Percentiles rank a stretch among this genome's conserved stretches.
Evolutionary conservation across 371 early-diverging fungal genomes (phyloP).

Genomic region (Dinochytrium kinnereticum): DNA sequence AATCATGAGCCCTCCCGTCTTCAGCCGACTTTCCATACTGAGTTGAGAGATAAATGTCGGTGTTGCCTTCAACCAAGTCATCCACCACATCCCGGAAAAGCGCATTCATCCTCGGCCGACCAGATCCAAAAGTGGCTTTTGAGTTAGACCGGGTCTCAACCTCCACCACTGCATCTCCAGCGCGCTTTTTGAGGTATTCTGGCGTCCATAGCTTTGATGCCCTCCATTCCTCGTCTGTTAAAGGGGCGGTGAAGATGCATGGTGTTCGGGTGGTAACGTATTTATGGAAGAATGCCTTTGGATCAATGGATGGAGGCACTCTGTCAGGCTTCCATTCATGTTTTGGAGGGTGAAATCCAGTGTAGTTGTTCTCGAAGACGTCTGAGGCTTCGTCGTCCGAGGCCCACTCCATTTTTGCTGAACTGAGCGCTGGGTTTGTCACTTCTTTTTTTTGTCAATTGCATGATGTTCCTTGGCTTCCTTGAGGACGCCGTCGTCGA

Average conservation of each 20-base stretch:
- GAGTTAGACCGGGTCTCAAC: constrained; percentile 38
- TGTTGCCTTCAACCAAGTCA: constrained; percentile 36
- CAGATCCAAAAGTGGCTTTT: constrained; percentile 41
- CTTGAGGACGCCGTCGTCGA: neutral
- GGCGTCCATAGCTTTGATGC: constrained; percentile 14
- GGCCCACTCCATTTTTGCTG: neutral
- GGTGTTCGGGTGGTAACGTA: constrained; percentile 47
- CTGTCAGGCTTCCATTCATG: constrained; percentile 34
- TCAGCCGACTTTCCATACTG: constrained; percentile 39
- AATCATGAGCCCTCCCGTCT: constrained; percentile 24
- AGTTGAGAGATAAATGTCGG: constrained; percentile 46
- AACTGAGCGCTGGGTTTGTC: neutral
- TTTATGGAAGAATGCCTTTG: constrained; percentile 35
- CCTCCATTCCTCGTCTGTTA: constrained; percentile 14
- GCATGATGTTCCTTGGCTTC: neutral
- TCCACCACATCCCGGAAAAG: constrained; percentile 37
- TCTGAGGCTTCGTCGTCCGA: neutral
- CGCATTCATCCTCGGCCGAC: constrained; percentile 27
- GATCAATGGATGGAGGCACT: constrained; percentile 28
- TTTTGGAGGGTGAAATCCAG: constrained; percentile 41
- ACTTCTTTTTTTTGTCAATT: neutral
- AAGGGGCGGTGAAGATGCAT: constrained; percentile 31
- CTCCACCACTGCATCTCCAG: constrained; percentile 34
- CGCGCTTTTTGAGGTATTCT: constrained; percentile 20
- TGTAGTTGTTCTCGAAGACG: constrained; percentile 30